These are phyloP conservation scores for Rhodotorula sp. DNA, from an alignment of 1,284 basidiomycete species.

Conservation along the genomic window DNA sequence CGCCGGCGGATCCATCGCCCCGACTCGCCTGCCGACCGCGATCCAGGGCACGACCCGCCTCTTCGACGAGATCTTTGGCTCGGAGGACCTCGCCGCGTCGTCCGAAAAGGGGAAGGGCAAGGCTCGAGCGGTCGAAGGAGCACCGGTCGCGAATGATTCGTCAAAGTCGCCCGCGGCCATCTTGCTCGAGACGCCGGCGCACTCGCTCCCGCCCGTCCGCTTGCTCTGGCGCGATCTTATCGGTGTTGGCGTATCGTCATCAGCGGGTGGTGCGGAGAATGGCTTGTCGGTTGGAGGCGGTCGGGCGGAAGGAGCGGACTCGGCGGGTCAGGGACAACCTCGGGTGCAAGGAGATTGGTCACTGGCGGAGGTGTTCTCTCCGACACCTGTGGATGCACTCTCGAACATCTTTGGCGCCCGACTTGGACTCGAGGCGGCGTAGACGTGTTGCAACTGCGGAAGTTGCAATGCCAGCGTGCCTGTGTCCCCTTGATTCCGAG, in stretches of 20 bases:
- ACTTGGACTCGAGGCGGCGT: neutral
- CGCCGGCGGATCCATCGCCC: constrained; percentile 8
- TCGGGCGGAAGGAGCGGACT: neutral
- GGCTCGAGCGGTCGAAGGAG: neutral
- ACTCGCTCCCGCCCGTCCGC: constrained; percentile 31
- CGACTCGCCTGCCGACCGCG: constrained; percentile 21
- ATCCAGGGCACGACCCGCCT: constrained; percentile 22
- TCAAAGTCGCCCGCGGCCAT: neutral
- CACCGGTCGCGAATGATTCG: neutral
- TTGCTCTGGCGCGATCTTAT: constrained; percentile 31
- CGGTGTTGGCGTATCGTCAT: neutral
- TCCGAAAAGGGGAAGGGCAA: constrained; percentile 3
- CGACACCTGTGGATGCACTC: neutral
- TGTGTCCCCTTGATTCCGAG: no score
- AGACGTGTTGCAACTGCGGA: neutral
- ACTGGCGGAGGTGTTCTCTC: no score
- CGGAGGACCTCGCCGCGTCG: neutral
- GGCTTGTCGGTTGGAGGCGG: no score
- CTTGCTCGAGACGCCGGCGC: constrained; percentile 31
- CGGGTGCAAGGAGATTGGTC: no score
- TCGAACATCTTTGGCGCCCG: constrained; percentile 1
- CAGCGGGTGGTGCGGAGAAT: neutral
- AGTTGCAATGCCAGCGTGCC: no score
- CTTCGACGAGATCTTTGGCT: constrained; percentile 44
- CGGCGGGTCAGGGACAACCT: no score